A percentile compares a stretch with the other conserved stretches of the same genome.
Conservation (phyloP, 2,329 filamentous ascomycete species). For the Parafenestella ontariensis region DNA sequence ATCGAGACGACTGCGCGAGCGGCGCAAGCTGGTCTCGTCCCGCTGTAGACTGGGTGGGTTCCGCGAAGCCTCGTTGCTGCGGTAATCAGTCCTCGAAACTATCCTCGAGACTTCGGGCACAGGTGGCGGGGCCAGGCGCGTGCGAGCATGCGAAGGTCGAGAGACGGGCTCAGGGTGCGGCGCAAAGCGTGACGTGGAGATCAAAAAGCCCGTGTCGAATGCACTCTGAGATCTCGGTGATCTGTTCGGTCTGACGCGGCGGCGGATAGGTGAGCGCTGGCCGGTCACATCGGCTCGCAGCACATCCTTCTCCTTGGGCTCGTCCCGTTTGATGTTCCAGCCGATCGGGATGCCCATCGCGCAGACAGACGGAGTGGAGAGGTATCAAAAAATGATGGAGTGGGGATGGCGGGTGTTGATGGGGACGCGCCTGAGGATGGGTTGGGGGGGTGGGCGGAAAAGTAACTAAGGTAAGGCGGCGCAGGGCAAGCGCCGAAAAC, state of each 20-base stretch:
- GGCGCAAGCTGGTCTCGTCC: slow-evolving; percentile 19
- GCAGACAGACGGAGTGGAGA: slow-evolving; percentile 22
- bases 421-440: slow-evolving; percentile 31
- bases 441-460: slow-evolving; percentile 24
- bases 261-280: slow-evolving; percentile 65
- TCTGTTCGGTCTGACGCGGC: slow-evolving; percentile 48
- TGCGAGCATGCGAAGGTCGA: slow-evolving; percentile 26
- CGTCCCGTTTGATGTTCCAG: slow-evolving; percentile 58
- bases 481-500: slow-evolving; percentile 11
- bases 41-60: slow-evolving; percentile 22
- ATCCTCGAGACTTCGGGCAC: slow-evolving; percentile 41
- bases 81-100: slow-evolving; percentile 26
- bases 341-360: slow-evolving; percentile 60
- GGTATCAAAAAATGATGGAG: slow-evolving; percentile 16
- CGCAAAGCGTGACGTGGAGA: slow-evolving; percentile 18
- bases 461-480: slow-evolving; percentile 18
- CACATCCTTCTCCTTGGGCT: slow-evolving; percentile 51
- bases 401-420: slow-evolving; percentile 26
- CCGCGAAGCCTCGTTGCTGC: slow-evolving; percentile 21
- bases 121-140: slow-evolving; percentile 39
- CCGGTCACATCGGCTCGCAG: slow-evolving; percentile 62
- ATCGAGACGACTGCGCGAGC: slow-evolving; percentile 15
- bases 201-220: slow-evolving; percentile 25
- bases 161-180: slow-evolving; percentile 17
- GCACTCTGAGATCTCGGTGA: slow-evolving; percentile 26